phyloP scores from a whole-genome alignment of 305 asterid genomes.

The Solanum hybrid region DNA sequence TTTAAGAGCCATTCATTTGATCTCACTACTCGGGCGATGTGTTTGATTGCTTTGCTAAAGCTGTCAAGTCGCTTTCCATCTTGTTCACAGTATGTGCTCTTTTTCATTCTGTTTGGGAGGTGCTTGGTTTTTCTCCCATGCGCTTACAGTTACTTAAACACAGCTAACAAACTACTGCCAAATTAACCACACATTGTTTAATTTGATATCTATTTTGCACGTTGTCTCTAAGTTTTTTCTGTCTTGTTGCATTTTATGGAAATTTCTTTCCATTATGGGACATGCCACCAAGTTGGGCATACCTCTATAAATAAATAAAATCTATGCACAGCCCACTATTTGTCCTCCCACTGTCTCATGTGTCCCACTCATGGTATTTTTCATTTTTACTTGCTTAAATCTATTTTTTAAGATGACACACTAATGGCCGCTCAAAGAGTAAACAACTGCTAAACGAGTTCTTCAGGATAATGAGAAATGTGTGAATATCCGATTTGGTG shows the following conservation, averaged over 20 bases:
- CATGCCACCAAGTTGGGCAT: neutral
- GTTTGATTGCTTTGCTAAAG: slow-evolving; percentile 83
- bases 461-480: slow-evolving; percentile 3
- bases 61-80: slow-evolving; percentile 86
- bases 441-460: neutral
- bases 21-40: slow-evolving; percentile 79
- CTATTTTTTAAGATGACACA: neutral
- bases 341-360: neutral
- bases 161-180: neutral
- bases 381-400: neutral
- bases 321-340: neutral
- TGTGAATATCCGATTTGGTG: slow-evolving; percentile 15
- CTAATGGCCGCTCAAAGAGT: neutral
- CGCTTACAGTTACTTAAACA: neutral
- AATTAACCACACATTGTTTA: neutral
- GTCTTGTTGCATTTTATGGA: neutral
- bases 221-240: neutral
- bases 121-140: neutral
- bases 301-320: neutral
- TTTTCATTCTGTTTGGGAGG: neutral
- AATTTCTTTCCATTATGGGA: neutral
- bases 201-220: neutral
- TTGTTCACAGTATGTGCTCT: slow-evolving; percentile 73
- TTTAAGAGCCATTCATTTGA: slow-evolving; percentile 55
- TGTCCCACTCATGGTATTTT: neutral